Evolutionary conservation across 2,329 filamentous ascomycete genomes (phyloP), one percentile per base, ranked within the genome.

Genomic region (Pseudogymnoascus verrucosus): DNA sequence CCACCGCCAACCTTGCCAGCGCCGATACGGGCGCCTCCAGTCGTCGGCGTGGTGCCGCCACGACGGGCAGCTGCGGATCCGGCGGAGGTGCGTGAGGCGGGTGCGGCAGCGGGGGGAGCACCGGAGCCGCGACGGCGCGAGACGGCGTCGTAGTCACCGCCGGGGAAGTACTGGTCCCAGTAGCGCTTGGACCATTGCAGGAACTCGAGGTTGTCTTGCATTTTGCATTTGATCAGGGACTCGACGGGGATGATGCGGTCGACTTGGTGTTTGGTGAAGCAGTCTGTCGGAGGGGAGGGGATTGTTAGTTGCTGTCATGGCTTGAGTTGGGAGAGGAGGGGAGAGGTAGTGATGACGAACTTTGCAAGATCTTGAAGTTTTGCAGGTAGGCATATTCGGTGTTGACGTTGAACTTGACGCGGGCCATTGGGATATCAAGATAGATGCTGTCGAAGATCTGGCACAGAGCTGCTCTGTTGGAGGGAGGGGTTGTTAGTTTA

Each of bases 181-280:
- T 92, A 97, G 70, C 84, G 83, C 84, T 99, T 99, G 65, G 88
- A 88, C 89, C 92, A 99, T 79, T 99, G 95, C 66, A 99, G 82
- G 76, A 99, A 99, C 75, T 98, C 95, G 71, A 99, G 89, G 80
- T 99, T 99, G 78, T 99, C 95, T 83, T 99, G 95, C 93, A 99
- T 99, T 82, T 96, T 97, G 83, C 95, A 99, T 78, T 98, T 99
- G 72, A 95, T 86, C 65, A 99, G 87, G 64, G 84, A 82, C 76
- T 96, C 87, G 75, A 98, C 91, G 65, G 91, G 91, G 71, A 99
- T 88, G 28, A 89, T 89, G 75, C 92, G 92, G 72, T 98, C 93
- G 79, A 99, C 84, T 68, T 87, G 82, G 78, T 98, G 93, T 77
- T 89, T 90, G 67, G 87, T 82, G 74, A 98, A 98, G 68, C 84